Evolutionary conservation across 2,329 filamentous ascomycete genomes (phyloP), one percentile per base, ranked within the genome.

Genomic region (Fusarium sp.): DNA sequence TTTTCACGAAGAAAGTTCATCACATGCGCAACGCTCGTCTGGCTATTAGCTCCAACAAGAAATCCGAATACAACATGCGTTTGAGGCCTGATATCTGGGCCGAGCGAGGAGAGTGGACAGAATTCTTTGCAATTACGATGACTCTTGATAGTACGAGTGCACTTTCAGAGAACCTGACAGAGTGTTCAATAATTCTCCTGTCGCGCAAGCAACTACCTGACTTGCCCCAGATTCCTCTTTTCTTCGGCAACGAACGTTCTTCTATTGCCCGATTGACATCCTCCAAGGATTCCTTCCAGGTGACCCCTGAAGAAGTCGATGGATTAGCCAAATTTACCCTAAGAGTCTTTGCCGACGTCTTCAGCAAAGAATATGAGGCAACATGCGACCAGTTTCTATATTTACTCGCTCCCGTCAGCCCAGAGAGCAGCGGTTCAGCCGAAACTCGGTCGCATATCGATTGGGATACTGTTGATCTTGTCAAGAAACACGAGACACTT

Each of bases 21-120:
- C 84, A 82, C 0, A 95, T 96, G 91, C 86, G 92, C n/a, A 97
- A 97, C 76, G 94, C 94, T 4, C 86, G 89, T 1, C 81, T 97
- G 7, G 94, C 94, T 0, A 84, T 97, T n/a, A 91, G 88, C 66
- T 89, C 89, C 24, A 94, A 93, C 74, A 93, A 92, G 75, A 89
- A 86, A 47, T 86, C 87, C 2, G 82, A 86, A 28, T 98, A 98
- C 77, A 79, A 80, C 1, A 96, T 97, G 92, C 87, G 87, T 4
- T 82, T 89, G 15, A 97, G 97, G 76, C 94, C 96, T 3, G 80
- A 83, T 0, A 79, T 93, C 3, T 99, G 96, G 96, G 78, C 79
- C 2, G 56, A 65, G 2, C 71, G 82, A 15, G 83, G 83, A 2
- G 55, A 62, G 5, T 67, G 68, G 13, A 75, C 78, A 0, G 71